Base-by-base conservation (phyloP, 176 grass and related monocot species). In the Rhipidocladum racemiflorum region DNA sequence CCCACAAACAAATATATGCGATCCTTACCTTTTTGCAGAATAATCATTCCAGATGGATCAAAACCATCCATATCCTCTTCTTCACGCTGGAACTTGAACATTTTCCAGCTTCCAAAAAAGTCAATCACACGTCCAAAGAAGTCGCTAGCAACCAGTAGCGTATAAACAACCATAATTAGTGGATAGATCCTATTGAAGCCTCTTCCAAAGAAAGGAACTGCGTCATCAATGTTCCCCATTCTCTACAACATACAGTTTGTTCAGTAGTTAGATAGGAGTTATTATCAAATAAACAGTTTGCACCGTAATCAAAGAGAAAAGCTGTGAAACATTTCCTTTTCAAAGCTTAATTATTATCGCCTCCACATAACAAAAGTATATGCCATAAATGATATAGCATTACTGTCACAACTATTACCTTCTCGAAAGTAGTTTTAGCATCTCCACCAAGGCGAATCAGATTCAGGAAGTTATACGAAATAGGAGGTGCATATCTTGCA, bases 401-500 rank as follows among this genome's bases (percentile, higher is more conserved):
- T 40, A 87, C 36, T 76, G 63, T 82, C 49, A 51, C 66, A 83
- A 5, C 28, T 45, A 38, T 83, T 54, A 99, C 92, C 93, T 93
- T 93, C 86, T 99, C 96, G 83, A 99, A 99, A 80, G 90, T 91
- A 81, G 96, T 99, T 91, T 93, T 99, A 74, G 91, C 73, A 81
- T 95, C 79, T 56, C 76, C 87, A 76, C 83, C 96, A 85, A 99
- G 96, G 86, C 89, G 92, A 81, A 99, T 99, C 42, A 99, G 89
- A 90, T 99, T 99, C 60, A 99, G 75, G 80, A 99, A 99, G 76
- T 99, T 99, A 84, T 99, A 99, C 45, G 96, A 99, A 93, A 99
- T 95, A 50, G 96, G 96, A 80, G 96, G 91, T 68, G 96, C 96
- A 83, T 99, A 99, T 90, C 96, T 89, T 75, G 96, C 96, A 80